A percentile compares a stretch with the other conserved stretches of the same genome.
phyloP scores from a whole-genome alignment of 768 basidiomycete species.

The Wakefieldia striispora region DNA sequence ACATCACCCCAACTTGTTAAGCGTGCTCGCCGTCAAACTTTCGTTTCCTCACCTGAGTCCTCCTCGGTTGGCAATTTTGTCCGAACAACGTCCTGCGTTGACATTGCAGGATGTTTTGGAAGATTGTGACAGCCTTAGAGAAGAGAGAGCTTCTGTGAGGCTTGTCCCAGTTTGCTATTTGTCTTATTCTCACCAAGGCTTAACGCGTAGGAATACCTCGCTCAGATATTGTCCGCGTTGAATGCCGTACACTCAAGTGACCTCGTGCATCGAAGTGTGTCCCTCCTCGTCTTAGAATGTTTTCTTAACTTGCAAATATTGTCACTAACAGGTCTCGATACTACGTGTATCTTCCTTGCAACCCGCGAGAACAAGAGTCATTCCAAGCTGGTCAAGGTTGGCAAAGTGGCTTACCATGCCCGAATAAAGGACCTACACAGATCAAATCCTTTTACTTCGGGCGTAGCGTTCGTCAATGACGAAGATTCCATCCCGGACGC shows the following conservation, averaged over 20 bases:
- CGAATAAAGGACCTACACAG: constrained; percentile 76
- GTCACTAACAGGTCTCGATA: constrained; percentile 46
- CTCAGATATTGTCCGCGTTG: constrained; percentile 68
- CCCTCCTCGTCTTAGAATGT: neutral
- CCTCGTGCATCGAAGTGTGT: constrained; percentile 67
- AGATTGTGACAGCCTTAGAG: constrained; percentile 70
- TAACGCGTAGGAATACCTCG: constrained; percentile 63
- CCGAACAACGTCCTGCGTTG: constrained; percentile 67
- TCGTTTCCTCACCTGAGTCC: constrained; percentile 47
- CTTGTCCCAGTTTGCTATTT: neutral
- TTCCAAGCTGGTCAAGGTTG: constrained; percentile 70
- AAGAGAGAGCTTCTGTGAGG: constrained; percentile 66
- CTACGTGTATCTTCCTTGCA: constrained; percentile 60
- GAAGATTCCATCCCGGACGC: constrained; percentile 28
- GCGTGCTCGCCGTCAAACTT: constrained; percentile 66
- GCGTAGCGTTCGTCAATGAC: constrained; percentile 14
- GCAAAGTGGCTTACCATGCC: constrained; percentile 68
- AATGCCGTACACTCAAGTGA: constrained; percentile 63
- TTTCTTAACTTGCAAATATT: neutral
- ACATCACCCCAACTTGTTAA: constrained; percentile 64
- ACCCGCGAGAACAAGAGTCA: constrained; percentile 48
- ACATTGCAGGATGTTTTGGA: constrained; percentile 74
- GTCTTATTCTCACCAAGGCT: neutral
- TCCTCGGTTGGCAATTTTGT: constrained; percentile 62
- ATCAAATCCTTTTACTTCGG: constrained; percentile 71